phyloP scores from a whole-genome alignment of 1,139 yeast species.

The Nakaseomyces delphensis region DNA sequence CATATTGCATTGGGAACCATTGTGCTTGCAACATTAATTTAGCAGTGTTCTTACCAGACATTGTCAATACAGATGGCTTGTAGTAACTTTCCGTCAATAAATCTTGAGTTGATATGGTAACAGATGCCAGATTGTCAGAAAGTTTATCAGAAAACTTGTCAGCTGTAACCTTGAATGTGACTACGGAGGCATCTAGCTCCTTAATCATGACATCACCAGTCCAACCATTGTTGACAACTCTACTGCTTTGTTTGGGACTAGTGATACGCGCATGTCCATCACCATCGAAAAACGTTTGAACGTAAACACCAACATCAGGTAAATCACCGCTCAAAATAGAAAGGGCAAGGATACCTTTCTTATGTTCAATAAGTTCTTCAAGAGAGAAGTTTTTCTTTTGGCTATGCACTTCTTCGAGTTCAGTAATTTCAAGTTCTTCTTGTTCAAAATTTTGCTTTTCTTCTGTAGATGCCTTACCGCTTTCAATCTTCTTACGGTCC shows the following conservation, averaged over 20 bases:
- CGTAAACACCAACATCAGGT: conserved; percentile 45
- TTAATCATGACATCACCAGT: conserved; percentile 68
- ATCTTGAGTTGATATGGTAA: conserved; percentile 58
- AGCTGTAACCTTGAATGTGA: conserved; percentile 53
- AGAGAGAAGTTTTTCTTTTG: conserved; percentile 52
- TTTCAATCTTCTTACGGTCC: conserved; percentile 24
- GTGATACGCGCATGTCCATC: conserved; percentile 54
- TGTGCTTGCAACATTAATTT: conserved; percentile 53
- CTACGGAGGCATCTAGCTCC: conserved; percentile 67
- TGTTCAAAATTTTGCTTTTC: conserved; percentile 23
- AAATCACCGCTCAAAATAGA: conserved; percentile 54
- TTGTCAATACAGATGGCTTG: conserved; percentile 47
- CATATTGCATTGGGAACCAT: conserved; percentile 66
- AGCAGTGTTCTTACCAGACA: conserved; percentile 42
- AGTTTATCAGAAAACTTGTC: conserved; percentile 45
- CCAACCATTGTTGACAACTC: conserved; percentile 40
- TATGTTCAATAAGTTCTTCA: conserved; percentile 51
- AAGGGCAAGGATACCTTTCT: conserved; percentile 69
- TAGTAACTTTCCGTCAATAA: conserved; percentile 58
- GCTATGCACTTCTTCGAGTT: conserved; percentile 34
- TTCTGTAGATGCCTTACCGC: conserved; percentile 26
- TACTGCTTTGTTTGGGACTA: conserved; percentile 41
- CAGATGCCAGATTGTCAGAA: conserved; percentile 54
- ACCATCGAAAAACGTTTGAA: conserved; percentile 72
- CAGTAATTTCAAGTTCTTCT: conserved; percentile 33